These are phyloP conservation scores for rapeseed (Brassica napus) DNA, from an alignment of 345 rosid species.

Conservation along the genomic window DNA sequence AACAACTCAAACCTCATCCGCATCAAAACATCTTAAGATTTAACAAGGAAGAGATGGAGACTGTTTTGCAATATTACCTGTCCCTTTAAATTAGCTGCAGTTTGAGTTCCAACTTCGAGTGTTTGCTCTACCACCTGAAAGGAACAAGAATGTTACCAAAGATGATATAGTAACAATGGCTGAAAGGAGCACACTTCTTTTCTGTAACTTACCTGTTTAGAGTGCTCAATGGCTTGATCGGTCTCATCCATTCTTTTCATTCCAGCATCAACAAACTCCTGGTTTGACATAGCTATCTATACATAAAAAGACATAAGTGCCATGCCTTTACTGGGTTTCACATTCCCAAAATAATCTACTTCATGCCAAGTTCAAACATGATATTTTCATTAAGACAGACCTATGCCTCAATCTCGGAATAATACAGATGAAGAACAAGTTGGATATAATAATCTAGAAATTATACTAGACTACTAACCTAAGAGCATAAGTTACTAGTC, in stretches of 20 bases:
- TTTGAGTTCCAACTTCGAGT: slow-evolving; percentile 93
- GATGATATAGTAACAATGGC: neutral
- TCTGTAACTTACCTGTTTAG: slow-evolving; percentile 61
- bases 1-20: no score
- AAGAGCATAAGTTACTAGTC: no score
- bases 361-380: no score
- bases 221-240: slow-evolving; percentile 91
- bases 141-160: slow-evolving; percentile 30
- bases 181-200: neutral
- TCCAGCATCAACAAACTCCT: slow-evolving; percentile 83
- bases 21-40: slow-evolving; percentile 2
- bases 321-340: no score
- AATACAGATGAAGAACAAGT: no score
- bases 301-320: slow-evolving; percentile 17
- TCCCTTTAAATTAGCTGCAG: slow-evolving; percentile 85
- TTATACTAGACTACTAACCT: no score
- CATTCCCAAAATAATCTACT: no score
- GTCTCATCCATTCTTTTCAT: slow-evolving; percentile 89
- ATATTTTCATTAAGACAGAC: no score
- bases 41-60: neutral
- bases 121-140: slow-evolving; percentile 91
- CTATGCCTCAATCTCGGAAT: no score
- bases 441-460: no score
- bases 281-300: slow-evolving; percentile 92
- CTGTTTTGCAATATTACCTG: slow-evolving; percentile 53